Conservation (phyloP, 495 filamentous ascomycete species). For the Bacidia rubella region DNA sequence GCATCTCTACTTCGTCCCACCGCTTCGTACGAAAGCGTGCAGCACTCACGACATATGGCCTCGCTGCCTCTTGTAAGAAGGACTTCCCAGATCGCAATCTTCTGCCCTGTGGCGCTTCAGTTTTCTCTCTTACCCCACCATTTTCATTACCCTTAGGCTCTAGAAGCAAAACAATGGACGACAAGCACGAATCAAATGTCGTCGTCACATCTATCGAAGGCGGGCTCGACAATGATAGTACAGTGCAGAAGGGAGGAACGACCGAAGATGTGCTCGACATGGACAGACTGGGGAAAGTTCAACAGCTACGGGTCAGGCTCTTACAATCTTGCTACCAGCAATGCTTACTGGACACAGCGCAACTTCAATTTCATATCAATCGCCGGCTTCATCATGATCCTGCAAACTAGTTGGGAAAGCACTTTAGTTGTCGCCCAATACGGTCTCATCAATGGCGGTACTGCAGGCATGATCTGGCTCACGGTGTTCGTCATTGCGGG, state of each 20-base stretch:
- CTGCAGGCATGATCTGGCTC: slow-evolving; percentile 39
- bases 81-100: background rate
- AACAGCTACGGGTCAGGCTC: background rate
- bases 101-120: background rate
- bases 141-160: background rate
- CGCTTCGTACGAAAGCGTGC: too few relatives aligned
- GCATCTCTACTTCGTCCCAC: too few relatives aligned
- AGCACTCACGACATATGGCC: too few relatives aligned
- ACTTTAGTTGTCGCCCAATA: slow-evolving; percentile 24
- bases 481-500: slow-evolving; percentile 34
- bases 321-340: background rate
- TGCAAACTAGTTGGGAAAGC: slow-evolving; percentile 38
- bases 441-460: slow-evolving; percentile 40
- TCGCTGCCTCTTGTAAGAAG: too few relatives aligned
- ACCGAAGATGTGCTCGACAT: background rate
- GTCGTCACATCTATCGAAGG: background rate
- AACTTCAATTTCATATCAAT: slow-evolving; percentile 35
- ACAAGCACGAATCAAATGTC: background rate
- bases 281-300: background rate
- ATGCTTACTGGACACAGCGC: slow-evolving; percentile 16
- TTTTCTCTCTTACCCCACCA: background rate
- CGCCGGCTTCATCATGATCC: slow-evolving; percentile 32
- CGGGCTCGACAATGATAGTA: background rate
- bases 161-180: background rate
- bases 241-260: background rate